phyloP scores from a whole-genome alignment of 2,329 filamentous ascomycete species.

The Alternaria sp. region DNA sequence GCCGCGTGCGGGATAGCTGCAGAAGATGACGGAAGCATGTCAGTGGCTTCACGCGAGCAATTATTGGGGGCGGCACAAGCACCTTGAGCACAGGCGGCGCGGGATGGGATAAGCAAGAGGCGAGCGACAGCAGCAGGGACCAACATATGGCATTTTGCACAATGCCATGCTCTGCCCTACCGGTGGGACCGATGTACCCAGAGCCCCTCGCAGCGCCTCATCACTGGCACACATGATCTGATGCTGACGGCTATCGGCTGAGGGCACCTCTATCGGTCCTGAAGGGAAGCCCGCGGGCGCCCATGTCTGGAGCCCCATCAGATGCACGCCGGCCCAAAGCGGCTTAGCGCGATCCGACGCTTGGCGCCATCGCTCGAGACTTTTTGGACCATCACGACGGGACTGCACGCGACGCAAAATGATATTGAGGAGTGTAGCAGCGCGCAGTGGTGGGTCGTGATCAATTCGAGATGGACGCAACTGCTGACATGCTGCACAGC shows the following conservation, averaged over 20 bases:
- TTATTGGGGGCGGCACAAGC: conserved; percentile 4
- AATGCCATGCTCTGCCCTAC: conserved; percentile 15
- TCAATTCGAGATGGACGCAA: background rate
- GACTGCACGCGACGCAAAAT: conserved; percentile 36
- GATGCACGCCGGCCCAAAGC: background rate
- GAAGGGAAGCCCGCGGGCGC: background rate
- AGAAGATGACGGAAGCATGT: conserved; percentile 17
- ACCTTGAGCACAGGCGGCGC: conserved; percentile 7
- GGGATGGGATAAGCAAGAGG: conserved; percentile 5
- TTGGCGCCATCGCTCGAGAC: conserved; percentile 14
- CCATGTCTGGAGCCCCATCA: no score
- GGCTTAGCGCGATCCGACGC: conserved; percentile 1
- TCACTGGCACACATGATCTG: conserved; percentile 4
- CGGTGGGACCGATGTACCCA: conserved; percentile 17
- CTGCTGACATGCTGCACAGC: conserved; percentile 34
- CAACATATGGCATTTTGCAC: conserved; percentile 14
- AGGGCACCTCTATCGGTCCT: background rate
- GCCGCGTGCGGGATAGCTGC: conserved; percentile 19
- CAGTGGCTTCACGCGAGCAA: conserved; percentile 16
- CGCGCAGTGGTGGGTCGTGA: conserved; percentile 49
- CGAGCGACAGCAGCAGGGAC: conserved; percentile 7
- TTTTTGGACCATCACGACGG: conserved; percentile 9
- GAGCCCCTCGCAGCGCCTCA: conserved; percentile 1
- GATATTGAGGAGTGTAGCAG: conserved; percentile 54
- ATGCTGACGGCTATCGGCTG: conserved; percentile 4